These are phyloP conservation scores for Ophiostoma australiae DNA, from an alignment of 2,329 filamentous ascomycete species.

Conservation along the genomic window DNA sequence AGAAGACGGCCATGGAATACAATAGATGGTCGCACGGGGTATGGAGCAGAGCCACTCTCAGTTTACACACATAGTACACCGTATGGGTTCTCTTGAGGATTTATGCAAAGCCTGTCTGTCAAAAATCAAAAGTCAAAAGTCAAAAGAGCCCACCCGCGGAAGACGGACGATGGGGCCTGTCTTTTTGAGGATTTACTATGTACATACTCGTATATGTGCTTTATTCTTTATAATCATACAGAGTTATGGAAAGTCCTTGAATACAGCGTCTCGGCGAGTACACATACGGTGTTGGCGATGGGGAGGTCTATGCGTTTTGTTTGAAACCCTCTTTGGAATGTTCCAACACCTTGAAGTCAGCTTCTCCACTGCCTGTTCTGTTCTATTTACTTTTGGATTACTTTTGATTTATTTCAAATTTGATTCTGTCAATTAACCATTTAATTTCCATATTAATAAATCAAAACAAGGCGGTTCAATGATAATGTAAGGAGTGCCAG, in stretches of 20 bases:
- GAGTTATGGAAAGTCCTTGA: background rate
- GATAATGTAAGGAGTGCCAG: background rate
- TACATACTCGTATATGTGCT: background rate
- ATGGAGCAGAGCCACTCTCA: background rate
- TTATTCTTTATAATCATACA: background rate
- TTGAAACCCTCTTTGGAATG: background rate
- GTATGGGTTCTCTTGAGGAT: background rate
- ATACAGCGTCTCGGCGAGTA: conserved; percentile 4
- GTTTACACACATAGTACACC: background rate
- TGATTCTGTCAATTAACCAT: background rate
- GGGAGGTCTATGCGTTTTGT: background rate
- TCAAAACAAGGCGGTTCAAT: background rate
- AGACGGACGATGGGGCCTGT: background rate
- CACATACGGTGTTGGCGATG: background rate
- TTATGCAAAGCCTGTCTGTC: background rate
- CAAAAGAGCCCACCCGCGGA: conserved; percentile 6
- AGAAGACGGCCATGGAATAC: background rate
- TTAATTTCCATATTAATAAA: background rate
- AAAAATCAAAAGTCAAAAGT: background rate
- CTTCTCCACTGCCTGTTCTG: background rate
- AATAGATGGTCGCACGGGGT: background rate
- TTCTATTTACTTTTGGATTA: background rate
- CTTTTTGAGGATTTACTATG: background rate
- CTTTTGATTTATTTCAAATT: background rate
- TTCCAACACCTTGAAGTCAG: background rate